Evolutionary conservation across 345 rosid species (phyloP).

Genomic region (Salix purpurea): DNA sequence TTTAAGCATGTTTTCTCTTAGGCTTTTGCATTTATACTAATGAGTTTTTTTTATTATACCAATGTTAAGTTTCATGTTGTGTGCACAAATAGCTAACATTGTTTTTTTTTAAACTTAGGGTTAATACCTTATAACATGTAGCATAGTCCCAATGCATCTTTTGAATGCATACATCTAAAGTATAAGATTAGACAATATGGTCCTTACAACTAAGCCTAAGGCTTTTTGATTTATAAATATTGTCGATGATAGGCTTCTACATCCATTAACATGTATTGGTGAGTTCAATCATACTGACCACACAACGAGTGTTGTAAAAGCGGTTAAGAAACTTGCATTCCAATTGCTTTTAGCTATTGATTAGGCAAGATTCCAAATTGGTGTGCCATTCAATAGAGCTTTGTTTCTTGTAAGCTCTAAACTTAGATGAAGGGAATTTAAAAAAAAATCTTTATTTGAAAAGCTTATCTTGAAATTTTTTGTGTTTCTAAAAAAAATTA

Average conservation of each 20-base stretch:
- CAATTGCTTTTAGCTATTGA: neutral
- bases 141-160: no score
- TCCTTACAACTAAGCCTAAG: neutral
- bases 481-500: no score
- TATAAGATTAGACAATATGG: neutral
- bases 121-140: no score
- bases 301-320: neutral
- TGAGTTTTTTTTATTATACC: no score
- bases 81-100: neutral
- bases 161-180: neutral
- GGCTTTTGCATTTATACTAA: neutral
- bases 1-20: neutral
- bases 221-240: neutral
- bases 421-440: no score
- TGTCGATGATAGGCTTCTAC: neutral
- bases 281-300: neutral
- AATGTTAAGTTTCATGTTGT: neutral
- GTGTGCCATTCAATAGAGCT: neutral
- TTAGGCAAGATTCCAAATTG: neutral
- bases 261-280: neutral
- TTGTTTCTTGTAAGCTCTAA: no score
- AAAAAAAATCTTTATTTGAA: no score
- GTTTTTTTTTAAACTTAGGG: no score
- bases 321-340: neutral
- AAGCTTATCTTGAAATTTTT: no score